Percentiles rank a stretch among this genome's conserved stretches.
Conservation (phyloP, 1,139 yeast species). For the Magnusiomyces ingens region DNA sequence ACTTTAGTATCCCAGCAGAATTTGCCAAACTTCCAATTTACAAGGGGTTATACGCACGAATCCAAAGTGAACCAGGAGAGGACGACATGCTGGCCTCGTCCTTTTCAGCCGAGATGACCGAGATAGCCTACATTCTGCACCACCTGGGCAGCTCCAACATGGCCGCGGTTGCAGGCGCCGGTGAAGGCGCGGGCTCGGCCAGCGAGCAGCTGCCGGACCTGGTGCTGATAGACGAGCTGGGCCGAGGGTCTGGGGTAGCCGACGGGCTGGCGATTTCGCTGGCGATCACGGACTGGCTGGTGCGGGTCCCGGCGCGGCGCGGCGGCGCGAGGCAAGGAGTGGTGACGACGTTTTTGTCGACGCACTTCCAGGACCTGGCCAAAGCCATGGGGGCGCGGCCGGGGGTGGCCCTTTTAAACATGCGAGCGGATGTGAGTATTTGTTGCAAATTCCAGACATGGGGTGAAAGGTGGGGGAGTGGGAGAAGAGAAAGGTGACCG, state of each 20-base stretch:
- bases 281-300: conserved; percentile 12
- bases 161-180: background rate
- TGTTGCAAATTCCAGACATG: no score
- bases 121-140: conserved; percentile 39
- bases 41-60: conserved; percentile 40
- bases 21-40: conserved; percentile 38
- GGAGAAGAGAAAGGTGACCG: background rate
- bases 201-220: conserved; percentile 28
- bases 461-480: background rate
- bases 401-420: conserved; percentile 11
- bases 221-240: conserved; percentile 46
- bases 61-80: conserved; percentile 42
- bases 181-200: no score
- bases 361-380: conserved; percentile 14
- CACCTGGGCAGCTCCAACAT: conserved; percentile 18
- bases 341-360: conserved; percentile 13
- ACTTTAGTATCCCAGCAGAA: conserved; percentile 40
- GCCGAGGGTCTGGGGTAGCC: conserved; percentile 36
- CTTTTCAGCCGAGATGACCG: conserved; percentile 46
- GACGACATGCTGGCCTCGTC: conserved; percentile 39
- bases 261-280: conserved; percentile 13
- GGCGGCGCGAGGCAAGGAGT: background rate
- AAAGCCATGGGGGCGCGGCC: conserved; percentile 14
- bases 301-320: background rate
- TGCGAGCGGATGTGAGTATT: conserved; percentile 13